Evolutionary conservation across 1,139 yeast genomes (phyloP).

Genomic region (Geotrichum klebahnii): DNA sequence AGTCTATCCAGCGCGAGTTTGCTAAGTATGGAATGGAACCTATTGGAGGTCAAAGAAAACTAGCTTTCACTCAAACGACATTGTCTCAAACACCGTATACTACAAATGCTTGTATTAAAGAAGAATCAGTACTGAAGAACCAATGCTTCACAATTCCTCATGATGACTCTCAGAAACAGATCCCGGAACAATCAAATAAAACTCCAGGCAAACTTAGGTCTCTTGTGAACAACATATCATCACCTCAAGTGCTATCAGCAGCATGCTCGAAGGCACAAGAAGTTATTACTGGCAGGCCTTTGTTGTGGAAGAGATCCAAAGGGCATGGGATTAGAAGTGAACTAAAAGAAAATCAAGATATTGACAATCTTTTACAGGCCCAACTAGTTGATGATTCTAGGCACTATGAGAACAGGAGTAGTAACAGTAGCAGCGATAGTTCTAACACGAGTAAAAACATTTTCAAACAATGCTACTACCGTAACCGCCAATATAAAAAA

Average conservation of each 20-base stretch:
- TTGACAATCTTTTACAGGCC: not conserved
- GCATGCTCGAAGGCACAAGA: no score
- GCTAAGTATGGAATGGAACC: constrained; percentile 10
- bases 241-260: no score
- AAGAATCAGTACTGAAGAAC: no score
- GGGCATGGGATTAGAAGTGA: no score
- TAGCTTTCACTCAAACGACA: not conserved
- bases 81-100: not conserved
- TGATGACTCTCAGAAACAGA: no score
- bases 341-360: not conserved
- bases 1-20: constrained; percentile 6
- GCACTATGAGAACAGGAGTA: not conserved
- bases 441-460: not conserved
- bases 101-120: not conserved
- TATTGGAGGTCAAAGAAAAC: not conserved
- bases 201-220: not conserved
- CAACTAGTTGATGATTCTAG: not conserved
- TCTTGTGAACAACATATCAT: not conserved
- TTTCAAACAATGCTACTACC: not conserved
- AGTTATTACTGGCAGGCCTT: no score
- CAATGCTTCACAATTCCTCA: no score
- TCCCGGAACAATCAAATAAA: no score
- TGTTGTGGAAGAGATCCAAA: no score
- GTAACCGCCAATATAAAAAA: not conserved
- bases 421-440: not conserved